phyloP scores from a whole-genome alignment of 2,329 filamentous ascomycete species.

The Epichloe coenophiala region DNA sequence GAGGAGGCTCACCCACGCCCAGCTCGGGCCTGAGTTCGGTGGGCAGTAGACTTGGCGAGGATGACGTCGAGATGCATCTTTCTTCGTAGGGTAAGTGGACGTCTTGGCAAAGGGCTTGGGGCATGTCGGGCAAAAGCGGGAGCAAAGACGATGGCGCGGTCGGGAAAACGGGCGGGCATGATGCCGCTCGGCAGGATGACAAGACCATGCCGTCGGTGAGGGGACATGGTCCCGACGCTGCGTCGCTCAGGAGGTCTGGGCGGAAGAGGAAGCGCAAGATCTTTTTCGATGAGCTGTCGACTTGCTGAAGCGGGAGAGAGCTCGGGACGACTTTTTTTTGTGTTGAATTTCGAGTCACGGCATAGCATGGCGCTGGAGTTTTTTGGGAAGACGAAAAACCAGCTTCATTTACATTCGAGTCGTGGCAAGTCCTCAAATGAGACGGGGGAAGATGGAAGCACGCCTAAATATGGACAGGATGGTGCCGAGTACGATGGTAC shows the following conservation, averaged over 20 bases:
- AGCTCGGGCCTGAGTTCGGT: slow-evolving; percentile 46
- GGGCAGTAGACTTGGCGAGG: slow-evolving; percentile 24
- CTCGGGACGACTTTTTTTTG: background rate
- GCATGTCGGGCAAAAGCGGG: background rate
- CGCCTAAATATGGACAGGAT: background rate
- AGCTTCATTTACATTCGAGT: background rate
- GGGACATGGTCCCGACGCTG: background rate
- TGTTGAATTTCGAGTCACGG: background rate
- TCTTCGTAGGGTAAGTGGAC: slow-evolving; percentile 13
- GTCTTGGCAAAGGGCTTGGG: background rate
- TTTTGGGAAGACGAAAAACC: background rate
- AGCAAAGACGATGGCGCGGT: background rate
- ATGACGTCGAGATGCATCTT: slow-evolving; percentile 34
- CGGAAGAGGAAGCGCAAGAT: background rate
- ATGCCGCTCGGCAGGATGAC: too few relatives aligned
- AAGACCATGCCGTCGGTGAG: too few relatives aligned
- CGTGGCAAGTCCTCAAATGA: background rate
- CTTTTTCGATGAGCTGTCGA: background rate
- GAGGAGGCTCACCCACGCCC: slow-evolving; percentile 27
- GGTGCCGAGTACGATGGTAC: background rate
- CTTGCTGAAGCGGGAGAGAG: background rate
- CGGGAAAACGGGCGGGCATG: too few relatives aligned
- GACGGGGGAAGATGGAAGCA: background rate
- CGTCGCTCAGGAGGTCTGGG: background rate
- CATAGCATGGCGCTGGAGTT: slow-evolving; percentile 3